Conservation (phyloP, 169 alveolate genomes). For the Plasmodium coatneyi region DNA sequence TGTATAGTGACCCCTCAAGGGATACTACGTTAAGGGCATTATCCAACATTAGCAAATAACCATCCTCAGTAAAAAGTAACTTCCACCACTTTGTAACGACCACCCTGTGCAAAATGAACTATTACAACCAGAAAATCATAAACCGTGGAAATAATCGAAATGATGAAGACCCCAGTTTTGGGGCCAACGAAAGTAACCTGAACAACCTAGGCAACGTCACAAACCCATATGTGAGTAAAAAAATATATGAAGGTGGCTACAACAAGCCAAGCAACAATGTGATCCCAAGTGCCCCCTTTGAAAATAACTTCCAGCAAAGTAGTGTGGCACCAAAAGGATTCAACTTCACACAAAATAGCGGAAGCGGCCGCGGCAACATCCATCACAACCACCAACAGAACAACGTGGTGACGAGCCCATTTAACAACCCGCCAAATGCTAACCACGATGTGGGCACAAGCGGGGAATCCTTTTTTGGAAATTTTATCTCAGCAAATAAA, state of each 20-base stretch:
- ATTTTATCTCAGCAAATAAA: neutral
- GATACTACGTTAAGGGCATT: neutral
- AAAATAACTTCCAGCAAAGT: constrained; percentile 1
- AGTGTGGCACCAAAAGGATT: neutral
- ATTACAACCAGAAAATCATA: constrained; percentile 28
- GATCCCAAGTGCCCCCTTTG: constrained; percentile 44
- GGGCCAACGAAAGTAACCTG: neutral
- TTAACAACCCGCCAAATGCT: neutral
- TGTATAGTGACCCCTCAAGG: too few species aligned
- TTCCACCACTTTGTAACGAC: too few species aligned
- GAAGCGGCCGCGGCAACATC: neutral
- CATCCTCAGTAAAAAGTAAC: neutral
- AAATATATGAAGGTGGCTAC: constrained; percentile 20
- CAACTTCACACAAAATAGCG: neutral
- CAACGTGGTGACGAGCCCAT: constrained; percentile 16
- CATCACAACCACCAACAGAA: too few species aligned
- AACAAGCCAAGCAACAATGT: constrained; percentile 2
- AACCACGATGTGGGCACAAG: neutral
- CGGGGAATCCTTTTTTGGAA: constrained; percentile 5
- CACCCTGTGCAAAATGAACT: constrained; percentile 29
- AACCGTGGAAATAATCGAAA: constrained; percentile 37
- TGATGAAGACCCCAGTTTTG: constrained; percentile 9
- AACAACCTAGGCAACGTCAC: neutral
- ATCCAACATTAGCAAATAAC: neutral
- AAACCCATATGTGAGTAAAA: constrained; percentile 41